Percentiles rank a stretch among this genome's conserved stretches.
phyloP scores from a whole-genome alignment of 306 rosid species.

The Macrotyloma uniflorum region DNA sequence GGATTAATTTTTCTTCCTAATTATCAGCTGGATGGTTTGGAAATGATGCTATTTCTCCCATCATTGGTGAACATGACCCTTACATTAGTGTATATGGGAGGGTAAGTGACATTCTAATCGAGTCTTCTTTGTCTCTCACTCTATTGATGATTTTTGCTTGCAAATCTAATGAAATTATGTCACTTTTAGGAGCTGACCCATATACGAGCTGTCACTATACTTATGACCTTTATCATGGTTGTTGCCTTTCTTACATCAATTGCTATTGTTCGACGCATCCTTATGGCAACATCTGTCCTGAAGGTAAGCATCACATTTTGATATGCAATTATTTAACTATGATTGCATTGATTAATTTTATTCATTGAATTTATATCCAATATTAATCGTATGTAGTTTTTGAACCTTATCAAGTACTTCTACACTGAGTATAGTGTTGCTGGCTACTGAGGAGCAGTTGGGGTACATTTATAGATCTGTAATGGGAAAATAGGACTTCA shows the following conservation, averaged over 20 bases:
- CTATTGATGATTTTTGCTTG: conserved; percentile 21
- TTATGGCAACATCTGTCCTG: conserved; percentile 97
- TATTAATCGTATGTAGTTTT: not conserved
- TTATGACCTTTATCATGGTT: conserved; percentile 82
- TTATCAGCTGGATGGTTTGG: conserved; percentile 97
- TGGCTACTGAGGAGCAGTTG: not conserved
- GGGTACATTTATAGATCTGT: not conserved
- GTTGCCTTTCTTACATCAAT: conserved; percentile 88
- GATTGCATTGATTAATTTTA: not conserved
- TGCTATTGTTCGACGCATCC: conserved; percentile 90
- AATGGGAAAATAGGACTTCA: not conserved
- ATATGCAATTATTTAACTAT: conserved; percentile 18
- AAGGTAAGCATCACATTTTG: conserved; percentile 65
- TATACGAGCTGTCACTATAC: conserved; percentile 74
- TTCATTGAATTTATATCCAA: conserved; percentile 9
- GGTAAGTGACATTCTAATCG: conserved; percentile 60
- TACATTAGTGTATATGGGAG: conserved; percentile 76
- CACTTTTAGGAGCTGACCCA: conserved; percentile 79
- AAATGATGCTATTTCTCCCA: conserved; percentile 82
- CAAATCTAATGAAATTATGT: conserved; percentile 30
- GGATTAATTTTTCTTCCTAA: conserved; percentile 45
- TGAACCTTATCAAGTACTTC: not conserved
- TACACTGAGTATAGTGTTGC: not conserved
- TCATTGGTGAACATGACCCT: conserved; percentile 91
- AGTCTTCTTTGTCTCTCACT: not conserved